Percentiles rank a stretch among this genome's conserved stretches.
Conservation (phyloP, 805 yeast species). For the Helenozyma rhizophorensis region DNA sequence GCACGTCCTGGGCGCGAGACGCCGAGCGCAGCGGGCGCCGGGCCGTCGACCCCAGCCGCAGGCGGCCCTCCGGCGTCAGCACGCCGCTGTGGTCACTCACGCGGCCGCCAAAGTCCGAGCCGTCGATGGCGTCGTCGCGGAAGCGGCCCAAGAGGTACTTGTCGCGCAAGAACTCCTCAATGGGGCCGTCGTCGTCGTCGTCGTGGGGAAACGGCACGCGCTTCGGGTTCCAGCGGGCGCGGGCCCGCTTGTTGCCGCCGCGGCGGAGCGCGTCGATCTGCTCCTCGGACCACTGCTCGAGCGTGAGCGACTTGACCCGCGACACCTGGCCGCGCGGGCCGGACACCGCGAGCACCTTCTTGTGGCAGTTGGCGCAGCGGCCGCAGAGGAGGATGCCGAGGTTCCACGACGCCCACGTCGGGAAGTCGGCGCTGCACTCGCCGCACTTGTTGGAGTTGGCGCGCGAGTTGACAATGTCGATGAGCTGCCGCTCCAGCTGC, state of each 20-base stretch:
- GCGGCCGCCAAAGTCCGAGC: slow-evolving; percentile 31
- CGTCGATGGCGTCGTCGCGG: slow-evolving; percentile 35
- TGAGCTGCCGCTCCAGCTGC: slow-evolving; percentile 47
- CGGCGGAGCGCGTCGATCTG: slow-evolving; percentile 45
- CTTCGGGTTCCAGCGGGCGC: slow-evolving; percentile 62
- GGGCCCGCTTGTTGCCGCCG: slow-evolving; percentile 63
- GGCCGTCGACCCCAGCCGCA: slow-evolving; percentile 13
- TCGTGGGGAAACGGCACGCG: slow-evolving; percentile 68
- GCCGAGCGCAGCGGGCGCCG: too few species aligned
- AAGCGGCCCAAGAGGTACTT: slow-evolving; percentile 67
- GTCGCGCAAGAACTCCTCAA: slow-evolving; percentile 57
- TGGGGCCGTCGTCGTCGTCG: slow-evolving; percentile 55
- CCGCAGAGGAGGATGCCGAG: slow-evolving; percentile 78
- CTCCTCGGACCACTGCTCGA: slow-evolving; percentile 61
- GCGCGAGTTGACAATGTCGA: slow-evolving; percentile 54
- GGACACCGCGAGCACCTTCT: slow-evolving; percentile 39
- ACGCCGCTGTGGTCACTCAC: slow-evolving; percentile 19
- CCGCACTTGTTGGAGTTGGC: slow-evolving; percentile 71
- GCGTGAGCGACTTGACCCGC: slow-evolving; percentile 64
- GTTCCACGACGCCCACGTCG: slow-evolving; percentile 51
- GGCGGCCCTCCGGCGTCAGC: slow-evolving; percentile 8
- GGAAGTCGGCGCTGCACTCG: slow-evolving; percentile 66
- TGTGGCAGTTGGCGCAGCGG: slow-evolving; percentile 76
- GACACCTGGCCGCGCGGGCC: slow-evolving; percentile 53
- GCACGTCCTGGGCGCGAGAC: too few species aligned